These are phyloP conservation scores for Calocera cornea DNA, from an alignment of 768 basidiomycete genomes.

Conservation along the genomic window DNA sequence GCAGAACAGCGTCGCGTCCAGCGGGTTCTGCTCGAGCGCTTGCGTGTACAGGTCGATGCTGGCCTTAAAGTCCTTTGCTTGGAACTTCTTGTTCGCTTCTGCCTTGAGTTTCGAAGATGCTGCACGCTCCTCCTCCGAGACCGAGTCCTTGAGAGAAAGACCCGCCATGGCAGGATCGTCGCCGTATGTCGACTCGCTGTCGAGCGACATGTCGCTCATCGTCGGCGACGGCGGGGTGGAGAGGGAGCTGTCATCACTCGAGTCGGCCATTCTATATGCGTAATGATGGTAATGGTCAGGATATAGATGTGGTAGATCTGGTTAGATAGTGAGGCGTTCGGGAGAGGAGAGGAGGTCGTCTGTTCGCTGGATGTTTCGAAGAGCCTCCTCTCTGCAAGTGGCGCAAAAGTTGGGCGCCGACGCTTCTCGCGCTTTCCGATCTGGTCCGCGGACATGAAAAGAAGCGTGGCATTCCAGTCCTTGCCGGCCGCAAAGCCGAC, in stretches of 20 bases:
- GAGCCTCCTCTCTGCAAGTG: not conserved
- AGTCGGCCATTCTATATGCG: not conserved
- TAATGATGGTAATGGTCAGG: not conserved
- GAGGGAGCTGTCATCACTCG: not conserved
- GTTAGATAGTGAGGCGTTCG: not conserved
- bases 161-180: conserved; percentile 36
- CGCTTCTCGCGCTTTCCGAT: not conserved
- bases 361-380: not conserved
- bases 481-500: not conserved
- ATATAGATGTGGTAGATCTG: not conserved
- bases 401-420: not conserved
- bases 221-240: not conserved
- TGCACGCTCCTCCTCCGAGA: conserved; percentile 57
- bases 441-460: not conserved
- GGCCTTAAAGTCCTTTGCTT: conserved; percentile 57
- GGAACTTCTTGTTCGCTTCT: conserved; percentile 80
- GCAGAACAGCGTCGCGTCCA: conserved; percentile 82
- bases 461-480: not conserved
- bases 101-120: conserved; percentile 62
- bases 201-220: conserved; percentile 4
- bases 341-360: not conserved
- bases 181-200: not conserved
- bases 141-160: conserved; percentile 36
- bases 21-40: conserved; percentile 78
- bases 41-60: conserved; percentile 70